These are phyloP conservation scores for Trichocladium uniseriatum DNA, from an alignment of 495 filamentous ascomycete species.

Conservation along the genomic window DNA sequence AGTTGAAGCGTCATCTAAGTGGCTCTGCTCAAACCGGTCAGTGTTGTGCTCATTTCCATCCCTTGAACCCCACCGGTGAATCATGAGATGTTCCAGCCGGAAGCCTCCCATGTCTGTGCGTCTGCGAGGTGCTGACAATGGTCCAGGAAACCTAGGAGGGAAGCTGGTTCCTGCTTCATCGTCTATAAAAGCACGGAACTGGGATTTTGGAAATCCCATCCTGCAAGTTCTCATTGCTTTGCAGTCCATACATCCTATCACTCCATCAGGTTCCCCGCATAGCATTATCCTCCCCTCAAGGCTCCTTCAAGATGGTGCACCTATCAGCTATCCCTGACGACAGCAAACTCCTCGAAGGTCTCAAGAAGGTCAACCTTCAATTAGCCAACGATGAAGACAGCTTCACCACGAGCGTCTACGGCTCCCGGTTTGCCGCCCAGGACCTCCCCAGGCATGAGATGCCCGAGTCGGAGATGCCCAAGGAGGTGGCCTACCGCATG, in stretches of 20 bases:
- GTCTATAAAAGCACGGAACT: conserved; percentile 3
- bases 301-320: conserved; percentile 54
- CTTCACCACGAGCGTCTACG: conserved; percentile 73
- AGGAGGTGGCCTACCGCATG: conserved; percentile 85
- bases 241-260: not conserved
- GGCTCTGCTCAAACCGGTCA: conserved; percentile 7
- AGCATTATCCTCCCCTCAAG: too few species aligned
- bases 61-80: conserved; percentile 1
- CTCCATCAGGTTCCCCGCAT: not conserved
- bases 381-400: conserved; percentile 48
- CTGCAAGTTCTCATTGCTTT: not conserved
- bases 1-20: not conserved
- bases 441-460: conserved; percentile 76
- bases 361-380: conserved; percentile 40
- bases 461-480: conserved; percentile 84
- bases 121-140: not conserved
- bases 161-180: not conserved
- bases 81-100: conserved; percentile 10
- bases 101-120: conserved; percentile 7
- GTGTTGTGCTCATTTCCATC: conserved; percentile 7
- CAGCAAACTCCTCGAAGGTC: conserved; percentile 26
- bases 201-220: not conserved
- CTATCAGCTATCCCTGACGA: conserved; percentile 46
- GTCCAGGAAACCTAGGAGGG: not conserved
- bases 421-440: conserved; percentile 65